Evolutionary conservation across 176 grass and related monocot species (phyloP).

Genomic region (Thinopyrum elongatum): DNA sequence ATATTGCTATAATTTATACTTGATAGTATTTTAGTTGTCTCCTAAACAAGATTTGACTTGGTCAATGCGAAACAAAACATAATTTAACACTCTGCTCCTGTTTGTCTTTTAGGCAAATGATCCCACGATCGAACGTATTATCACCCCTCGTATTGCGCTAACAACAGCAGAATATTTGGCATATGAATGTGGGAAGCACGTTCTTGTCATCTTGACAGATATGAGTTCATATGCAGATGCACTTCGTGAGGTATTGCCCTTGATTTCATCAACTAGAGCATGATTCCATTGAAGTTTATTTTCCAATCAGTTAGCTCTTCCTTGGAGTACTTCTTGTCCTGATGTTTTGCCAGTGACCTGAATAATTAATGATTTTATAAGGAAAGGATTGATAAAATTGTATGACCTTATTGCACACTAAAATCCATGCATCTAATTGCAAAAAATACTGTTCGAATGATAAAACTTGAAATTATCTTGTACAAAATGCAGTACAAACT

Average conservation of each 20-base stretch:
- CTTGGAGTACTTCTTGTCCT: slow-evolving; percentile 1
- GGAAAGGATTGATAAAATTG: background rate
- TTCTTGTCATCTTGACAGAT: slow-evolving; percentile 98
- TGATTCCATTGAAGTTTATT: background rate
- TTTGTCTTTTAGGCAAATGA: slow-evolving; percentile 80
- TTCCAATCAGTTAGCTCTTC: background rate
- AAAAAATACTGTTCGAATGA: background rate
- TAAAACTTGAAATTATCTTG: background rate
- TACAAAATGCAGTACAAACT: slow-evolving; percentile 7
- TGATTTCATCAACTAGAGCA: background rate
- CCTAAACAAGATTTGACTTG: background rate
- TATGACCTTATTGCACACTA: background rate
- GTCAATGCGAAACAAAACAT: background rate
- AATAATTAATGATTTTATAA: background rate
- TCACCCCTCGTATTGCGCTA: slow-evolving; percentile 95
- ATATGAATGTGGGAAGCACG: slow-evolving; percentile 98
- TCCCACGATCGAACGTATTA: slow-evolving; percentile 96
- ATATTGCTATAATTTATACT: background rate
- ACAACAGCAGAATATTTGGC: slow-evolving; percentile 99
- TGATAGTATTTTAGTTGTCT: background rate
- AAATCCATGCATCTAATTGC: background rate
- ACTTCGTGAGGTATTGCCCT: slow-evolving; percentile 83
- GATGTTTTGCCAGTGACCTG: background rate
- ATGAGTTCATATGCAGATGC: slow-evolving; percentile 99
- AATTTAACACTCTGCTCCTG: background rate